Percentiles rank a stretch among this genome's conserved stretches.
Conservation (phyloP, 164 flowering plant species). For the Vitis riparia region DNA sequence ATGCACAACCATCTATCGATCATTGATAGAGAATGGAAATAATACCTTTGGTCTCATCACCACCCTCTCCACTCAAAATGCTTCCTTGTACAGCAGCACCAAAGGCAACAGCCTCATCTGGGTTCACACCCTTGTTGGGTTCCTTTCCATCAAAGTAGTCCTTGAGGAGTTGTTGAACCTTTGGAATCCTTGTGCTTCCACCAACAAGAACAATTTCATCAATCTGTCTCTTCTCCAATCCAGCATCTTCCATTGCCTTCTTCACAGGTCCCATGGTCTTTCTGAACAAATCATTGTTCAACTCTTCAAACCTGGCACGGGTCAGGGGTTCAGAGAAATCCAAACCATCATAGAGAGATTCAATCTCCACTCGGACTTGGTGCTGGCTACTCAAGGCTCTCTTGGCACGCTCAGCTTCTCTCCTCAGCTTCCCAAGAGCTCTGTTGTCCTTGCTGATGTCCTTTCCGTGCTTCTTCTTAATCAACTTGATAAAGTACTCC, state of each 20-base stretch:
- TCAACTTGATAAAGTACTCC: constrained; percentile 91
- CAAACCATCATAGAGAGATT: constrained; percentile 68
- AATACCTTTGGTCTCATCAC: constrained; percentile 88
- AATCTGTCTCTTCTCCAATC: constrained; percentile 71
- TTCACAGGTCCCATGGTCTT: constrained; percentile 96
- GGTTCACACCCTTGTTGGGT: constrained; percentile 95
- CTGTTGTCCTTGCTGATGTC: constrained; percentile 95
- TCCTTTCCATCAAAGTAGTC: constrained; percentile 91
- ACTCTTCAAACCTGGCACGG: constrained; percentile 81
- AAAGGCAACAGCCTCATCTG: constrained; percentile 93
- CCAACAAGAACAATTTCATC: constrained; percentile 96
- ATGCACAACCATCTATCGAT: not conserved
- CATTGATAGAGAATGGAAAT: not conserved
- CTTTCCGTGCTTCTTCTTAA: constrained; percentile 87
- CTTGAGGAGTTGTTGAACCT: constrained; percentile 86
- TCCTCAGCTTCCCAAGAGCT: constrained; percentile 86
- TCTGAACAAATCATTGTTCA: constrained; percentile 84
- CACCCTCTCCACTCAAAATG: constrained; percentile 89
- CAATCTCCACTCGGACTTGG: constrained; percentile 88
- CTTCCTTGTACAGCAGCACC: constrained; percentile 97
- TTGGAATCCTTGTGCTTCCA: constrained; percentile 93
- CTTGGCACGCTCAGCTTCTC: constrained; percentile 87
- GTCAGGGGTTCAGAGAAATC: constrained; percentile 91
- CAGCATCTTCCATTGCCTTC: constrained; percentile 96
- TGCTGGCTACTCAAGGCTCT: constrained; percentile 94